A percentile compares a stretch with the other conserved stretches of the same genome.
Conservation (phyloP, 2,329 filamentous ascomycete species). For the Polychaeton citri region DNA sequence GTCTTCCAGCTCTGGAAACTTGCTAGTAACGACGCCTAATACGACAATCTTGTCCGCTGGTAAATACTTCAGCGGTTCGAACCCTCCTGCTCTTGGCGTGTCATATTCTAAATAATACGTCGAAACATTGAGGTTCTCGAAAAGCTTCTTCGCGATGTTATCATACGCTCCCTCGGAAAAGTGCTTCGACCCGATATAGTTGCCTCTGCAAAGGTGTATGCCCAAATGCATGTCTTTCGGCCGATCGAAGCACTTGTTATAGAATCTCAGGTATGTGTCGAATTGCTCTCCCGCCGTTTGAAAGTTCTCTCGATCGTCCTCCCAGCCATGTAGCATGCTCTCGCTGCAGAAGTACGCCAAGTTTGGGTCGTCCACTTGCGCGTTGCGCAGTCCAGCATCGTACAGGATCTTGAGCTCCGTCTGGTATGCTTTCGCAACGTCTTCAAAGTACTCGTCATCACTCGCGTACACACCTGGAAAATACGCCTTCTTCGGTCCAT, state of each 20-base stretch:
- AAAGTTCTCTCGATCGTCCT: conserved; percentile 52
- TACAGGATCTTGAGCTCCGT: conserved; percentile 34
- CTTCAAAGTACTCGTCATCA: conserved; percentile 35
- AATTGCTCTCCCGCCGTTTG: conserved; percentile 57
- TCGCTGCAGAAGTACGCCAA: conserved; percentile 56
- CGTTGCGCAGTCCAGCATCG: conserved; percentile 31
- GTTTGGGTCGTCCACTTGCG: conserved; percentile 37
- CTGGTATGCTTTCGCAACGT: conserved; percentile 34
- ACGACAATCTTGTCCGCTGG: conserved; percentile 35
- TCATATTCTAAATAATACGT: conserved; percentile 30
- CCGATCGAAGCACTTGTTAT: conserved; percentile 51
- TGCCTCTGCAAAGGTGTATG: conserved; percentile 55
- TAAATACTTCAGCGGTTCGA: conserved; percentile 31
- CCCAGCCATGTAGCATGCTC: conserved; percentile 58
- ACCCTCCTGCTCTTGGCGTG: conserved; percentile 34
- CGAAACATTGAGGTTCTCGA: conserved; percentile 20
- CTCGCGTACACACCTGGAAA: conserved; percentile 31
- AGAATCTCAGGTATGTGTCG: conserved; percentile 62
- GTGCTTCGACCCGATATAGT: conserved; percentile 33
- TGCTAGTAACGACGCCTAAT: conserved; percentile 33
- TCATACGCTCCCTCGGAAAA: conserved; percentile 36
- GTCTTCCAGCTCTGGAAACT: conserved; percentile 32
- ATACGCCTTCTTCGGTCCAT: conserved; percentile 39
- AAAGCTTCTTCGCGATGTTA: conserved; percentile 27
- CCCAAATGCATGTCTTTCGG: conserved; percentile 62